A percentile compares a stretch with the other conserved stretches of the same genome.
Conservation (phyloP, 345 rosid species). For the Tarenaya hassleriana region DNA sequence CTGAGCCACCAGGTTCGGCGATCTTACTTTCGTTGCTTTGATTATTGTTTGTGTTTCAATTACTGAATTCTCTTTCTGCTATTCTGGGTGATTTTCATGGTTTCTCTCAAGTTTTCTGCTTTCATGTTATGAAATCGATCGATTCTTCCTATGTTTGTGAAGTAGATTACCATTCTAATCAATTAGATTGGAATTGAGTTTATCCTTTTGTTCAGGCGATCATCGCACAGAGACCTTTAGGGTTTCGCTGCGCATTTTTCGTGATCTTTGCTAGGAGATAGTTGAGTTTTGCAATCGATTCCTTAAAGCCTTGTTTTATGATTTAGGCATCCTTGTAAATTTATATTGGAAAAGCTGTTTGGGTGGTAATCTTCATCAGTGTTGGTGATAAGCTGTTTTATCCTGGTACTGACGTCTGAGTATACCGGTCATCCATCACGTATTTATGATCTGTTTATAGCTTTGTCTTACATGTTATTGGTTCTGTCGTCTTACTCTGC, state of each 20-base stretch:
- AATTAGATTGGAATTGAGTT: background rate
- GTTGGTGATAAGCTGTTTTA: background rate
- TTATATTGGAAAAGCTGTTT: background rate
- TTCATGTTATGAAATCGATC: background rate
- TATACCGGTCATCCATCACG: background rate
- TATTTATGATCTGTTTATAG: no score
- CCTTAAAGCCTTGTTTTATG: slow-evolving; percentile 3
- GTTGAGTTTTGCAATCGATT: background rate
- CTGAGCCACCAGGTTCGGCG: slow-evolving; percentile 42
- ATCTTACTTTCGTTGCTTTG: background rate
- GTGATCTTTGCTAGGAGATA: no score
- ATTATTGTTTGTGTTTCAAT: slow-evolving; percentile 4
- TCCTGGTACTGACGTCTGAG: background rate
- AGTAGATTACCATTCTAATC: slow-evolving; percentile 2
- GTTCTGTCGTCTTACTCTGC: no score
- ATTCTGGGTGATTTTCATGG: slow-evolving; percentile 10
- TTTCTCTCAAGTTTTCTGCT: background rate
- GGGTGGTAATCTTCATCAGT: slow-evolving; percentile 4
- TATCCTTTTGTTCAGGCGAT: background rate
- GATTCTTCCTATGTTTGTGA: background rate
- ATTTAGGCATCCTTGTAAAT: background rate
- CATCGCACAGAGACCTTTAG: background rate
- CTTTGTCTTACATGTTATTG: no score
- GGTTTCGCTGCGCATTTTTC: background rate
- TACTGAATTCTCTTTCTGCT: background rate